phyloP scores from a whole-genome alignment of 1,139 yeast genomes.

The Candida dubliniensis region DNA sequence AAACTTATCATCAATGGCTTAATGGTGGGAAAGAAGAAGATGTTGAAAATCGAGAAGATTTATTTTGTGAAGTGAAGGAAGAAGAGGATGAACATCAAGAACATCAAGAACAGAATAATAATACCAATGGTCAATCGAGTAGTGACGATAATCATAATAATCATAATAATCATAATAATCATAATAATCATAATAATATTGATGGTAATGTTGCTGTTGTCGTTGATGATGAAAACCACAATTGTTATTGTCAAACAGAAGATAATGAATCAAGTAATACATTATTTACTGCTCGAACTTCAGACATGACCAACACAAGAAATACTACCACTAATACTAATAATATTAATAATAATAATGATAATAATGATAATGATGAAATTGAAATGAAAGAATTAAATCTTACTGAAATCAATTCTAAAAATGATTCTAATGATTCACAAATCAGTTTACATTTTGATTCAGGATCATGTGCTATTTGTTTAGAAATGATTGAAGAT shows the following conservation, averaged over 20 bases:
- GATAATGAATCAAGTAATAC: slow-evolving; percentile 8
- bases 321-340: neutral
- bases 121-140: neutral
- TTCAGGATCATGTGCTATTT: slow-evolving; percentile 80
- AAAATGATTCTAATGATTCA: neutral
- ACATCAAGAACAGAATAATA: slow-evolving; percentile 1
- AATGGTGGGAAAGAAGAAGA: slow-evolving; percentile 54
- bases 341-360: neutral
- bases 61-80: slow-evolving; percentile 32
- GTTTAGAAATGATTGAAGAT: slow-evolving; percentile 65
- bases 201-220: neutral
- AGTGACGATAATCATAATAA: neutral
- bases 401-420: neutral
- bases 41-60: slow-evolving; percentile 33
- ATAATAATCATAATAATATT: neutral
- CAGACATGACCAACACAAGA: neutral
- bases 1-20: slow-evolving; percentile 62
- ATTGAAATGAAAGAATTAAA: neutral
- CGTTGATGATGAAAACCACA: neutral
- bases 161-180: neutral
- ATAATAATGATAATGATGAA: neutral
- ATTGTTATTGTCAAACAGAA: slow-evolving; percentile 1
- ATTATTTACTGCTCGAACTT: slow-evolving; percentile 4
- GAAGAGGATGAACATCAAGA: slow-evolving; percentile 10
- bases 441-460: slow-evolving; percentile 49